Base-by-base conservation (phyloP, 768 basidiomycete genomes). In the Leccinum subgranulosum region DNA sequence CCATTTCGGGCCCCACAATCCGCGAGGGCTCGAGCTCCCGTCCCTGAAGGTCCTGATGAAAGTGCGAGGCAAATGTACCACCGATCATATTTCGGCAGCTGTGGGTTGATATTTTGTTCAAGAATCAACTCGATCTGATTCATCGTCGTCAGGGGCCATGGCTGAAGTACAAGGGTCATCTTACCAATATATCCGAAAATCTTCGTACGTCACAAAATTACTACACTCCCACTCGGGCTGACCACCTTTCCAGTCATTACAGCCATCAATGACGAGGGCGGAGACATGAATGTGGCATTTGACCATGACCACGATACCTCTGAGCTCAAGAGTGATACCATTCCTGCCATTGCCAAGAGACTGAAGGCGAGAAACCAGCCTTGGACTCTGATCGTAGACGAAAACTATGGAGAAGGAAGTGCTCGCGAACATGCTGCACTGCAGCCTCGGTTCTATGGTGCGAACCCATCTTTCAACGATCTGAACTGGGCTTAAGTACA, bases 121-220 rank as follows among this genome's bases (percentile, higher is more conserved):
- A 7, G 31, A 29, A 21, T 34, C 15, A 23, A 55, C 33, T 55
- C 33, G 51, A 27, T 34, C 45, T 58, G 43, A 25, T 23, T 25
- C 34, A 14, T 59, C 41, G 23, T 58, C 46, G 55, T 23, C 66
- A 92, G 90, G 97, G 97, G 3, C 92, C 94, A 33, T 99, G 97
- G 97, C 76, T 99, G 62, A 98, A 98, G 77, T 99, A 96, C 79
- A 98, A 98, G 72, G 97, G 92, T 0, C 95, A 98, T 75, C 77
- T 98, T 41, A 88, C 89, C 31, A 98, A 98, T 70, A 97, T 98
- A 59, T 94, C 95, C 4, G 93, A 98, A 74, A 98, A 98, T 72
- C 84, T 95, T 10, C 74, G 93, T 94, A 68, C 67, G 90, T 82
- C 34, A 55, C 15, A 19, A 50, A 29, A 41, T 46, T 31, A 55